Base-by-base conservation (phyloP, 2,329 filamentous ascomycete species). In the Plectosphaerella cucumerina region DNA sequence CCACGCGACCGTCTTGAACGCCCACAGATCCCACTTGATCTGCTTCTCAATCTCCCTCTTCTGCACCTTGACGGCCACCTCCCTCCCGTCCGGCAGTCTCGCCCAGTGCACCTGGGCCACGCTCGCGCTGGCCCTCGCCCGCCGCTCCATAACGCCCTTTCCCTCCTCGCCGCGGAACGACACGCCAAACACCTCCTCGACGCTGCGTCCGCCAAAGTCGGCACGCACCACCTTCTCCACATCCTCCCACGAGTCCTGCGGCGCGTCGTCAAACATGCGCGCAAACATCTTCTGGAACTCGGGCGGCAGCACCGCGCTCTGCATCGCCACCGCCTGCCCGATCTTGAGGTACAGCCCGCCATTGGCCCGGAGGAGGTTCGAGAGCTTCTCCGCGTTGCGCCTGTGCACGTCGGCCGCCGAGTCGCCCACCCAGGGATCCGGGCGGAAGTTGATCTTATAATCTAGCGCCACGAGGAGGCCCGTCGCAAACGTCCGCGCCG, bases 61-160 rank as follows among this genome's bases (percentile, higher is more conserved):
- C 75, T 99, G 94, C 5, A 99, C 86, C 74, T 99, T 99, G 65
- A 99, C 82, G 2, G 94, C 94, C 20, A 97, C 89, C 73, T 97
- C 92, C 45, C 90, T 79, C 0, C 94, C 94, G 70, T 97, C 93
- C 3, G 83, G 71, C 51, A 97, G 69, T 53, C 86, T 77, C 8
- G 94, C 94, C 91, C 93, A 97, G 66, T 97, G 94, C 2, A 99
- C 94, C 71, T 97, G 94, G 1, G 94, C 94, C 9, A 99, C 93
- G 66, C 90, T 96, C 2, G 94, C 94, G 63, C 88, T 93, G 1
- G 87, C 88, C 53, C 86, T 66, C 8, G 82, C 82, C 50, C 70
- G 75, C 39, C 76, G 71, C 68, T 85, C 81, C 75, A 85, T 81
- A 56, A 85, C 50, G 60, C 87, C 76, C 76, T 82, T 65, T 74